phyloP scores from a whole-genome alignment of 2,329 filamentous ascomycete species.

The Pseudopithomyces chartarum region DNA sequence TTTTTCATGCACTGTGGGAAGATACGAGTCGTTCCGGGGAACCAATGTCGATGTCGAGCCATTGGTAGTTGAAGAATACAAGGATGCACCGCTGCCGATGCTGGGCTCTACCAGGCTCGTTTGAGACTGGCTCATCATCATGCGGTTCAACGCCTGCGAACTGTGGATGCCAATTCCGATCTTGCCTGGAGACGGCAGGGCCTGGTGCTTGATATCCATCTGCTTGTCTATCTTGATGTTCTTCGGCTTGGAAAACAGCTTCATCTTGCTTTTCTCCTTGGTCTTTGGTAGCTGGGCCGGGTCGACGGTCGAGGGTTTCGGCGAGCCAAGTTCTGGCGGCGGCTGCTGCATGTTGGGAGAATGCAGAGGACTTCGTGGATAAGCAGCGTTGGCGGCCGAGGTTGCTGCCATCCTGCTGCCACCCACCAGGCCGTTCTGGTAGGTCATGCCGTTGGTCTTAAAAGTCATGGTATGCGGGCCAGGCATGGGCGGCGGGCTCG shows the following conservation, averaged over 20 bases:
- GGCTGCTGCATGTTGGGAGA: constrained; percentile 46
- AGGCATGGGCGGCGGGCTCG: constrained; percentile 62
- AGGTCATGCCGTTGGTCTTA: constrained; percentile 49
- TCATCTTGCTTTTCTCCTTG: constrained; percentile 77
- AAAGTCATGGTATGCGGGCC: constrained; percentile 44
- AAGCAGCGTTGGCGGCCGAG: constrained; percentile 74
- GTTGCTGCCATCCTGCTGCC: constrained; percentile 69
- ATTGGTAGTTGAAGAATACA: constrained; percentile 77
- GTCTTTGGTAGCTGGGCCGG: constrained; percentile 63
- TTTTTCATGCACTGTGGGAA: constrained; percentile 52
- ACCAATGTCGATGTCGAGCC: constrained; percentile 77
- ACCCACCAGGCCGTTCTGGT: constrained; percentile 66
- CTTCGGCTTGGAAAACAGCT: constrained; percentile 78
- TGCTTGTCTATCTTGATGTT: constrained; percentile 75
- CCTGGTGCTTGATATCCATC: constrained; percentile 65
- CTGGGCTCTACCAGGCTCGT: constrained; percentile 68
- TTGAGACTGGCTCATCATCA: constrained; percentile 69
- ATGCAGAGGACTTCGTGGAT: constrained; percentile 64
- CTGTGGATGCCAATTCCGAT: constrained; percentile 70
- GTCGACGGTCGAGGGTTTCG: constrained; percentile 34
- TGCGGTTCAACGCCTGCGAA: constrained; percentile 66
- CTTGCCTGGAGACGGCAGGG: constrained; percentile 68
- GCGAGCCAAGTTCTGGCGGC: constrained; percentile 35
- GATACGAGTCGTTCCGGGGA: constrained; percentile 52
- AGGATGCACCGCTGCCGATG: constrained; percentile 60